These are phyloP conservation scores for Sesbania bispinosa DNA, from an alignment of 306 rosid genomes.

Conservation along the genomic window DNA sequence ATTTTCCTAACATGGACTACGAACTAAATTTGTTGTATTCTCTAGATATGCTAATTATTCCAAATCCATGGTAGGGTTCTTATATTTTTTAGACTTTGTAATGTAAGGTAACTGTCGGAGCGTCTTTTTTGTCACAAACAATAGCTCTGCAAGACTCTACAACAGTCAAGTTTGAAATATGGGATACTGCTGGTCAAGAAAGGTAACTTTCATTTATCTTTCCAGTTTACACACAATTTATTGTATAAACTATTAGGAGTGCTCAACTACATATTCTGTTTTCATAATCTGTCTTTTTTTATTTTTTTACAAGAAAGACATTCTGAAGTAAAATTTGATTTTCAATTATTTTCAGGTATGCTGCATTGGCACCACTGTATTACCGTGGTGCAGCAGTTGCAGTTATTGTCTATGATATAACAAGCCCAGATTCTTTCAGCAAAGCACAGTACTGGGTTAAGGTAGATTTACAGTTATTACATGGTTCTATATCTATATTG, in stretches of 20 bases:
- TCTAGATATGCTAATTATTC: constrained; percentile 15
- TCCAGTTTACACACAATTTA: neutral
- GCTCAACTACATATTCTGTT: neutral
- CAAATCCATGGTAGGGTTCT: constrained; percentile 8
- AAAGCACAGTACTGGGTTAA: constrained; percentile 99
- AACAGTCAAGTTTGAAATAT: constrained; percentile 97
- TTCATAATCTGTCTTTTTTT: no score
- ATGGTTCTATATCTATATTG: constrained; percentile 4
- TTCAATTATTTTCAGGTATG: constrained; percentile 63
- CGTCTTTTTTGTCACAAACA: constrained; percentile 97
- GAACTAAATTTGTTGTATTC: neutral
- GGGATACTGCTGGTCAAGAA: constrained; percentile 99
- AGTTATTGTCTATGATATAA: constrained; percentile 92
- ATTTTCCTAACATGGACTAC: neutral
- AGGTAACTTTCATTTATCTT: constrained; percentile 48
- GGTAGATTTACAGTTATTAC: constrained; percentile 46
- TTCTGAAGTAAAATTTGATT: constrained; percentile 19
- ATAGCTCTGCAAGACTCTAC: constrained; percentile 98
- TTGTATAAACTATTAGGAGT: neutral
- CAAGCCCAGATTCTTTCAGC: constrained; percentile 85
- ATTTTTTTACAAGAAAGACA: constrained; percentile 3
- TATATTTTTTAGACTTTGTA: constrained; percentile 29
- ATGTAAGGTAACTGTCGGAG: constrained; percentile 97
- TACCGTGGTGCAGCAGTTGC: constrained; percentile 98
- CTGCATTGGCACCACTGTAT: constrained; percentile 95